These are phyloP conservation scores for Carex sylvatica DNA, from an alignment of 202 grass and related monocot genomes.

Conservation along the genomic window DNA sequence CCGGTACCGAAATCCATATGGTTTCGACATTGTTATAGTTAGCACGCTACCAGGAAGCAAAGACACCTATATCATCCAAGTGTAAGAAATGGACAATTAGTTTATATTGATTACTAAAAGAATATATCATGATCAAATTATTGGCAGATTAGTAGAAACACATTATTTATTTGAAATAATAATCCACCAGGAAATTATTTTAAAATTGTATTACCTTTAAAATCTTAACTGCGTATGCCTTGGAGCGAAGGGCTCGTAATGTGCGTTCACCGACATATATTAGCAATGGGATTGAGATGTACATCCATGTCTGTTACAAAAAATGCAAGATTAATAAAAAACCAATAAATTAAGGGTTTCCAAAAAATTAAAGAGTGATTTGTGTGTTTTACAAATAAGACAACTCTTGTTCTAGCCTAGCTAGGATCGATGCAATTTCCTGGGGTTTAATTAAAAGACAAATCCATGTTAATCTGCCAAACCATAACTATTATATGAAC, in stretches of 20 bases:
- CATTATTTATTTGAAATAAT: background rate
- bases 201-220: conserved; percentile 57
- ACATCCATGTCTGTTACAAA: conserved; percentile 86
- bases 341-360: background rate
- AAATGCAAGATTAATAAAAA: background rate
- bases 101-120: background rate
- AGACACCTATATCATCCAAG: conserved; percentile 53
- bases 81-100: background rate
- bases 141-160: background rate
- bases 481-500: background rate
- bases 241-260: conserved; percentile 63
- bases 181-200: background rate
- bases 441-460: background rate
- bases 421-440: background rate
- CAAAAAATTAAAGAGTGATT: background rate
- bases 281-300: conserved; percentile 70
- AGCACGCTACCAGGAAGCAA: conserved; percentile 89
- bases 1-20: conserved; percentile 93
- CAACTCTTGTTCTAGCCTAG: background rate
- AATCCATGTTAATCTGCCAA: background rate
- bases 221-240: conserved; percentile 70
- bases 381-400: background rate
- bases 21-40: conserved; percentile 98
- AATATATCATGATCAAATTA: background rate
- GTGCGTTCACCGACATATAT: conserved; percentile 72